phyloP scores from a whole-genome alignment of 805 yeast species.

The Dipodascus geniculatus region DNA sequence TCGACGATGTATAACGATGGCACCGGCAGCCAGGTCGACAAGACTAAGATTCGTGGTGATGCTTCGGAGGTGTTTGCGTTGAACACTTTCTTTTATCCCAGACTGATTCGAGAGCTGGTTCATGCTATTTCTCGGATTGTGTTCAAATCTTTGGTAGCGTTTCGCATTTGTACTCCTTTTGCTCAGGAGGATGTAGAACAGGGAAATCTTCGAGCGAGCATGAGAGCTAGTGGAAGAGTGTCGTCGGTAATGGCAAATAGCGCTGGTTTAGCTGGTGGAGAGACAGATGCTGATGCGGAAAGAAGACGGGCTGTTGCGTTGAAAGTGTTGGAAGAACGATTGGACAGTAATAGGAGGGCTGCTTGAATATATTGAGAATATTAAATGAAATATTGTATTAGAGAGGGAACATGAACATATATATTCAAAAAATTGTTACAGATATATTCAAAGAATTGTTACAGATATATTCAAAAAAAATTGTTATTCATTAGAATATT shows the following conservation, averaged over 20 bases:
- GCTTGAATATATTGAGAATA: constrained; percentile 30
- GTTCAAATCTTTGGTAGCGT: constrained; percentile 29
- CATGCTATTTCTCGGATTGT: constrained; percentile 37
- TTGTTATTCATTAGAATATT: too few relatives aligned
- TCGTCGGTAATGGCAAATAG: neutral
- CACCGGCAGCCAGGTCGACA: constrained; percentile 6
- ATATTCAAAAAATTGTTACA: constrained; percentile 59
- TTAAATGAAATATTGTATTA: constrained; percentile 44
- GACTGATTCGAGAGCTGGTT: constrained; percentile 38
- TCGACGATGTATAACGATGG: constrained; percentile 4
- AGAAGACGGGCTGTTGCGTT: constrained; percentile 25
- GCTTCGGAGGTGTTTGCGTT: constrained; percentile 83
- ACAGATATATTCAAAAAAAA: too few relatives aligned
- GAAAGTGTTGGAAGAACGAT: constrained; percentile 23
- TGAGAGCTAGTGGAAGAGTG: constrained; percentile 27
- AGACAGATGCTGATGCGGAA: constrained; percentile 20
- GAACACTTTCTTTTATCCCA: constrained; percentile 69
- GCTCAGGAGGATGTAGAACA: constrained; percentile 59
- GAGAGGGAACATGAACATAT: constrained; percentile 71
- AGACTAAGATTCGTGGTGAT: constrained; percentile 52
- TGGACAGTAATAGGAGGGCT: constrained; percentile 7
- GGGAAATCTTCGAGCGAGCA: constrained; percentile 58
- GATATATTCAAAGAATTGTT: constrained; percentile 27
- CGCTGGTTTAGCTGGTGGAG: neutral
- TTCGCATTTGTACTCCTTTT: constrained; percentile 49